Percentiles rank a stretch among this genome's conserved stretches.
These are phyloP conservation scores for Syncephalastrum contaminatum DNA, from an alignment of 371 early-diverging fungal genomes.

Conservation along the genomic window DNA sequence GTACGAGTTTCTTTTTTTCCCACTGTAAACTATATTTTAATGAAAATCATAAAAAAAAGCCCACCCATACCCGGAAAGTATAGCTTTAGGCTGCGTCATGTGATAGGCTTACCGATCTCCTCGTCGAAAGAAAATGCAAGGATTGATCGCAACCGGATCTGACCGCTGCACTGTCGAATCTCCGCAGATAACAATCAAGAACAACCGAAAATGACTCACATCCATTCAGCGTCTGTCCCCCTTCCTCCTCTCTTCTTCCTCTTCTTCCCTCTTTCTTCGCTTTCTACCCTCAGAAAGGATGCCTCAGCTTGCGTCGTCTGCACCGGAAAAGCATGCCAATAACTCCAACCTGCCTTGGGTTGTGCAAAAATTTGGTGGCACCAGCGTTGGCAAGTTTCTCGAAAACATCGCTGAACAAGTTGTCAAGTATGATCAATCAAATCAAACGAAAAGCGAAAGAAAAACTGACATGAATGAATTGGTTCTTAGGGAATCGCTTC, in stretches of 20 bases:
- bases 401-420: conserved; percentile 60
- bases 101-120: no score
- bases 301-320: conserved; percentile 6
- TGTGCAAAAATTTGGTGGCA: conserved; percentile 89
- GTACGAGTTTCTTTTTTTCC: no score
- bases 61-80: no score
- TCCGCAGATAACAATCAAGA: no score
- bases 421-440: conserved; percentile 41
- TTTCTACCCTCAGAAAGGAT: not conserved
- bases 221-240: no score
- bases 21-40: no score
- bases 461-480: not conserved
- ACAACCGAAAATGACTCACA: no score
- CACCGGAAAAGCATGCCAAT: conserved; percentile 17
- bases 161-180: no score
- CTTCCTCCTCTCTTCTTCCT: not conserved
- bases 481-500: conserved; percentile 38
- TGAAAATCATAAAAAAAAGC: no score
- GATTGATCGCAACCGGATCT: no score
- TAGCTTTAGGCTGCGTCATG: no score
- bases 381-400: conserved; percentile 82
- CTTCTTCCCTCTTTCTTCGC: not conserved
- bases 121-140: no score
- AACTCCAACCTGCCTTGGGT: conserved; percentile 55
- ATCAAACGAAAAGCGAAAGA: not conserved